Evolutionary conservation across 768 basidiomycete genomes (phyloP).

Genomic region (Chiua virens): DNA sequence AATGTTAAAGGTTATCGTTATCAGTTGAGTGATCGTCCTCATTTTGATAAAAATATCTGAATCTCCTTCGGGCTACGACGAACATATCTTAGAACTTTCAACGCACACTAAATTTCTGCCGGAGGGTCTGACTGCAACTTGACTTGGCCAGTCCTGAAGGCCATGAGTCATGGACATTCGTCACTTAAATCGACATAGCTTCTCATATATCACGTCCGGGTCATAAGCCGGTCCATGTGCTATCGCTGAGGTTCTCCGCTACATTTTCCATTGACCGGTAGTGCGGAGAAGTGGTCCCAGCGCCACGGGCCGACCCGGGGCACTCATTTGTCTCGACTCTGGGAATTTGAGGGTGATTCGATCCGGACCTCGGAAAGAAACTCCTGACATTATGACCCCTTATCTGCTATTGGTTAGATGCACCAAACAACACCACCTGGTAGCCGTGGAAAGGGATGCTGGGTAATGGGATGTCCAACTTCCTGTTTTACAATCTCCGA

Average conservation of each 20-base stretch:
- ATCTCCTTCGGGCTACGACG: no score
- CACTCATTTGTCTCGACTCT: neutral
- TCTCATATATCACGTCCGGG: neutral
- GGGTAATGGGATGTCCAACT: neutral
- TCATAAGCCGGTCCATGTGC: neutral
- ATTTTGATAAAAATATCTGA: no score
- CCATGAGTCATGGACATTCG: no score
- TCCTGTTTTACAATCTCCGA: neutral
- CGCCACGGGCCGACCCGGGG: neutral
- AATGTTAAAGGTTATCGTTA: no score
- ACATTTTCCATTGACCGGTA: constrained; percentile 1
- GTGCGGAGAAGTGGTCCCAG: neutral
- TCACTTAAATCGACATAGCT: no score
- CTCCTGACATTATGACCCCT: neutral
- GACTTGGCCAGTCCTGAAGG: no score
- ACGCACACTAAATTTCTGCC: no score
- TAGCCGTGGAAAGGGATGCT: neutral
- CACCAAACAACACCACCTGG: neutral
- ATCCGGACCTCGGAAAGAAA: constrained; percentile 2
- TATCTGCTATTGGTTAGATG: neutral
- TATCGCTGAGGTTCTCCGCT: neutral
- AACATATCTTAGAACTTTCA: no score
- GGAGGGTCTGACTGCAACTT: no score
- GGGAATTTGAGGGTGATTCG: neutral
- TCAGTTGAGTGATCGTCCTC: no score